Evolutionary conservation across 1,284 basidiomycete genomes (phyloP), one percentile per base, ranked within the genome.

Genomic region (Cutaneotrichosporon dermatis): DNA sequence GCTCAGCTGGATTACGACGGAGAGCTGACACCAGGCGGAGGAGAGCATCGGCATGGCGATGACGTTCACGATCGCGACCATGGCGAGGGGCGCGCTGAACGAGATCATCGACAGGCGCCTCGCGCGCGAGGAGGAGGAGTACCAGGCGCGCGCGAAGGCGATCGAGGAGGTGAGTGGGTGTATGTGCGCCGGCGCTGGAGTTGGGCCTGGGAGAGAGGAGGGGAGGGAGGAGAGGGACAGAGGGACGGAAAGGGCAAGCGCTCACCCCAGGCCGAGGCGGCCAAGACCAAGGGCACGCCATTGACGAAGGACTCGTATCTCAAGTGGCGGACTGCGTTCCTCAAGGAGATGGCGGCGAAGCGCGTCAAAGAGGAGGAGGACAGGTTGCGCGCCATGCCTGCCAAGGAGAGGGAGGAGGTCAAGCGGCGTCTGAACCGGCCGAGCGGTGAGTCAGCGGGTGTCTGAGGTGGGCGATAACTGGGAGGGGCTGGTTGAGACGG

Each of bases 41-140:
- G 93, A 97, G 72, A 94, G 90, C 68, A 73, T 92, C 33, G 93
- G 93, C 42, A 95, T 97, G 88, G 92, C 95, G 2, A 97, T 98
- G 93, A 94, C 92, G 10, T 99, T 97, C 73, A 92, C 94, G 0
- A 82, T 99, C 6, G 89, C 92, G 4, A 88, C 90, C 3, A 88
- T 91, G 68, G 83, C 97, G 49, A 83, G 89, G 63, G 94, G 97
- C 74, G 82, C 85, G 52, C 80, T 97, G 11, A 84, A 86, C 3
- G 72, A 75, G 12, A 77, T 94, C 37, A 83, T 90, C 46, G 82
- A 82, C 49, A 74, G 80, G 49, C 84, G 89, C 61, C 80, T 81
- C 36, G 84, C 86, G 60, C 82, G 77, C 55, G 82, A 81, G 62
- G 79, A 81, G 59, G 82, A 84, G 64, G 85, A 84, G 67, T 90